Conservation (phyloP, 1,284 basidiomycete genomes). For the Microbotryum intermedium region DNA sequence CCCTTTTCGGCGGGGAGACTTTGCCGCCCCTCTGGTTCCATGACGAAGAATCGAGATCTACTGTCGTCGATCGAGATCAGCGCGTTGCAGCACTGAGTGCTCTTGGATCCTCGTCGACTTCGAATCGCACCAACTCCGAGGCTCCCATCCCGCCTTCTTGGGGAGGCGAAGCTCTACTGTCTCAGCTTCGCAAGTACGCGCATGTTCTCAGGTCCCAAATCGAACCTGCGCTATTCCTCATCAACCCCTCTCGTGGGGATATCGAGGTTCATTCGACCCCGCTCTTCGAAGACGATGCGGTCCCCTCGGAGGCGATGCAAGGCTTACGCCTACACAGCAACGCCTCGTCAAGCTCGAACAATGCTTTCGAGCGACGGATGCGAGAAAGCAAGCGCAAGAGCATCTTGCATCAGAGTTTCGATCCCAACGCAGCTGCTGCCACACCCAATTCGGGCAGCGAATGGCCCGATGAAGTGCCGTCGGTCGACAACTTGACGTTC, state of each 20-base stretch:
- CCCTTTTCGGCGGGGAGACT: slow-evolving; percentile 54
- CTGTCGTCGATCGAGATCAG: slow-evolving; percentile 34
- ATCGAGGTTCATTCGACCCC: slow-evolving; percentile 63
- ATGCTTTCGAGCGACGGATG: neutral
- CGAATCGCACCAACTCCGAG: slow-evolving; percentile 1
- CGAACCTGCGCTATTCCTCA: slow-evolving; percentile 72
- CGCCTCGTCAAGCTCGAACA: neutral
- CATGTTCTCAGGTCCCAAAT: slow-evolving; percentile 68
- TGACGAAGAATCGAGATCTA: slow-evolving; percentile 82
- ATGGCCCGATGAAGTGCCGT: slow-evolving; percentile 19
- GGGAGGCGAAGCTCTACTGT: slow-evolving; percentile 58
- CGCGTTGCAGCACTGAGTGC: slow-evolving; percentile 22
- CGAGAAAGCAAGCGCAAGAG: slow-evolving; percentile 17
- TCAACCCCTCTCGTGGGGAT: slow-evolving; percentile 83
- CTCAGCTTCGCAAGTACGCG: slow-evolving; percentile 56
- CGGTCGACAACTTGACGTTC: slow-evolving; percentile 37
- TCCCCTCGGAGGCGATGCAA: slow-evolving; percentile 21
- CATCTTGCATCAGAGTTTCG: slow-evolving; percentile 29
- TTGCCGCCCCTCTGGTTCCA: slow-evolving; percentile 89
- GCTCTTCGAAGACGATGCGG: slow-evolving; percentile 39
- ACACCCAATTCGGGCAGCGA: neutral
- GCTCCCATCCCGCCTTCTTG: slow-evolving; percentile 35
- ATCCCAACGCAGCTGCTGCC: neutral
- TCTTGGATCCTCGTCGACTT: slow-evolving; percentile 3
- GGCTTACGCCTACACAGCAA: slow-evolving; percentile 7